Evolutionary conservation across 139 green algal species (phyloP).

Genomic region (Auxenochlorella pyrenoidosa): DNA sequence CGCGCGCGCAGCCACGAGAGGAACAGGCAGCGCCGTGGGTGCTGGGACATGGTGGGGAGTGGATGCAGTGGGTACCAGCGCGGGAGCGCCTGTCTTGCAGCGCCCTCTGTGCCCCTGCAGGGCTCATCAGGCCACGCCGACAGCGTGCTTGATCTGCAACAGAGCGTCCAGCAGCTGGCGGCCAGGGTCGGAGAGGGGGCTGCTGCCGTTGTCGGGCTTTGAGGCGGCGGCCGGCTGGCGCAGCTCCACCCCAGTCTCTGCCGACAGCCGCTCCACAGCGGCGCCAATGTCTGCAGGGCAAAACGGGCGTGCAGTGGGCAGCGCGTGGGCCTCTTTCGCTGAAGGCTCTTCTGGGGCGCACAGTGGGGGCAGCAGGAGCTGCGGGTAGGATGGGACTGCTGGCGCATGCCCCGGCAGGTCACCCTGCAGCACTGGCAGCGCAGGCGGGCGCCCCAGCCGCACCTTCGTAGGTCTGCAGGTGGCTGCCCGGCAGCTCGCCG

Average conservation of each 20-base stretch:
- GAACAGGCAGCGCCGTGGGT: no score
- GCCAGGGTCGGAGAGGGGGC: not conserved
- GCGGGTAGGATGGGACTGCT: no score
- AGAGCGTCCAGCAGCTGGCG: not conserved
- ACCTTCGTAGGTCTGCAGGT: not conserved
- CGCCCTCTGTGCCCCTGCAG: no score
- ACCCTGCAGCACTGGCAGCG: no score
- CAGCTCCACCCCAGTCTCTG: slow-evolving; percentile 2
- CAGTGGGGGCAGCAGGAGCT: no score
- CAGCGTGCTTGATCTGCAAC: not conserved
- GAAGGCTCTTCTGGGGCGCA: no score
- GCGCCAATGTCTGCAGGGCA: not conserved
- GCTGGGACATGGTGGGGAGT: no score
- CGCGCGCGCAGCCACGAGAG: no score
- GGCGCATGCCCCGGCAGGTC: no score
- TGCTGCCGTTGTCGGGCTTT: not conserved
- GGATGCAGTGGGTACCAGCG: no score
- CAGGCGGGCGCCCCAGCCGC: not conserved
- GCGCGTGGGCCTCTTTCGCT: no score
- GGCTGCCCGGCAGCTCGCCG: not conserved
- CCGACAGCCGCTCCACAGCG: not conserved
- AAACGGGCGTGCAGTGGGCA: not conserved
- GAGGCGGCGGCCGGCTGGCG: not conserved
- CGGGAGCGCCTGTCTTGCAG: no score
- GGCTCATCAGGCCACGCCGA: not conserved